Evolutionary conservation across 2,329 filamentous ascomycete genomes (phyloP).

Genomic region (Sporothrix pseudoabietina): DNA sequence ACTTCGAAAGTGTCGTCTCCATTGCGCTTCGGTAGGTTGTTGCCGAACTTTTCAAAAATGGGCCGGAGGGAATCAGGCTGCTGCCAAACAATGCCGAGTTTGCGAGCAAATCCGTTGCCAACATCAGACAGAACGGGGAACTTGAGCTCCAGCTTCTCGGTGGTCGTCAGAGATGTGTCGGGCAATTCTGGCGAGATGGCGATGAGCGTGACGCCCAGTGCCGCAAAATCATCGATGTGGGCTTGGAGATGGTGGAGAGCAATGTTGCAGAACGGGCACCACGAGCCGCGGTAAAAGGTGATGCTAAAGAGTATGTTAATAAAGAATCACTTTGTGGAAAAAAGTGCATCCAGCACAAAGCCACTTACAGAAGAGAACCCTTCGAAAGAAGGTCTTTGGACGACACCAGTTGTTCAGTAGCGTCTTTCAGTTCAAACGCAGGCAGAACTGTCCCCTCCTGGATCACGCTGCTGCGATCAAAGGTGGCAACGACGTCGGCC

Average conservation of each 20-base stretch:
- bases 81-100: constrained; percentile 45
- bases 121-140: constrained; percentile 48
- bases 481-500: constrained; percentile 30
- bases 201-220: constrained; percentile 46
- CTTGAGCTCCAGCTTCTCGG: constrained; percentile 46
- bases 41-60: constrained; percentile 39
- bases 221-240: constrained; percentile 42
- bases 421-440: constrained; percentile 42
- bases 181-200: constrained; percentile 49
- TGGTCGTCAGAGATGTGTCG: constrained; percentile 42
- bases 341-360: neutral
- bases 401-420: constrained; percentile 41
- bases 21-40: constrained; percentile 42
- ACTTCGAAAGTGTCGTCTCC: constrained; percentile 46
- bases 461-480: constrained; percentile 39
- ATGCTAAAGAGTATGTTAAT: constrained; percentile 34
- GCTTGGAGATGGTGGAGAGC: constrained; percentile 44
- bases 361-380: constrained; percentile 41
- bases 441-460: constrained; percentile 43
- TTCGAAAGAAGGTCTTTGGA: constrained; percentile 40
- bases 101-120: constrained; percentile 42
- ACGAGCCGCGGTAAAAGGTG: constrained; percentile 51
- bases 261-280: constrained; percentile 53
- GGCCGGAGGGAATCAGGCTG: constrained; percentile 39
- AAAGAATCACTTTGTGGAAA: neutral